Percentiles rank a stretch among this genome's conserved stretches.
Evolutionary conservation across 2,329 filamentous ascomycete species (phyloP).

Genomic region (Trichophyton equinum): DNA sequence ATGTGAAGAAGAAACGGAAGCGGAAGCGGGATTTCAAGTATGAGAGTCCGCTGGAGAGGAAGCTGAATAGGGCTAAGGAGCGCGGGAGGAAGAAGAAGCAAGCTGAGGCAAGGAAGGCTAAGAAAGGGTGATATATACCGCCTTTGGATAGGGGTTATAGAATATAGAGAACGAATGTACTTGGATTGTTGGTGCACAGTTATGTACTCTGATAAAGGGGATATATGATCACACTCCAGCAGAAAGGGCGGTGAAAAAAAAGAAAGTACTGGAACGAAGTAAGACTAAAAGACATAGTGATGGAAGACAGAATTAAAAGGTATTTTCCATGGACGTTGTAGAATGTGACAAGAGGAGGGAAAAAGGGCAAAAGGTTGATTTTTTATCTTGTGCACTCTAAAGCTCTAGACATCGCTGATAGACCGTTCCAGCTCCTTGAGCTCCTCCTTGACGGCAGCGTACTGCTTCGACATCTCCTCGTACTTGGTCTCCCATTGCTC

Average conservation of each 20-base stretch:
- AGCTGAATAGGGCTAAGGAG: constrained; percentile 47
- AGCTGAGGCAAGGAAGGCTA: constrained; percentile 44
- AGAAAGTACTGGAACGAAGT: background rate
- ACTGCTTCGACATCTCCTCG: constrained; percentile 93
- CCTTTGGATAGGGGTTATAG: background rate
- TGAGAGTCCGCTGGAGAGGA: constrained; percentile 74
- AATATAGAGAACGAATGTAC: background rate
- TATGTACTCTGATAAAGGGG: background rate
- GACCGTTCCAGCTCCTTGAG: constrained; percentile 80
- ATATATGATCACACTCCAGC: background rate
- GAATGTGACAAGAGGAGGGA: background rate
- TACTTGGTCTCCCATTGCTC: constrained; percentile 97
- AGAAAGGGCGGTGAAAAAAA: background rate
- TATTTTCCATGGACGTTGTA: background rate
- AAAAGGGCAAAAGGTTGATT: background rate
- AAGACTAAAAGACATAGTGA: background rate
- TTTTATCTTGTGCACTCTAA: background rate
- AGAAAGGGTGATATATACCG: background rate
- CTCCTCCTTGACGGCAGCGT: constrained; percentile 71
- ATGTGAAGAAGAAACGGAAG: constrained; percentile 50
- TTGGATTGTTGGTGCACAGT: background rate
- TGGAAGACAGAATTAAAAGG: background rate
- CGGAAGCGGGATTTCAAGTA: constrained; percentile 90
- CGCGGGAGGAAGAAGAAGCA: constrained; percentile 58
- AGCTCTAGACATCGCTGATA: constrained; percentile 72